These are phyloP conservation scores for Liquidambar formosana DNA, from an alignment of 164 flowering plant species.

Conservation along the genomic window DNA sequence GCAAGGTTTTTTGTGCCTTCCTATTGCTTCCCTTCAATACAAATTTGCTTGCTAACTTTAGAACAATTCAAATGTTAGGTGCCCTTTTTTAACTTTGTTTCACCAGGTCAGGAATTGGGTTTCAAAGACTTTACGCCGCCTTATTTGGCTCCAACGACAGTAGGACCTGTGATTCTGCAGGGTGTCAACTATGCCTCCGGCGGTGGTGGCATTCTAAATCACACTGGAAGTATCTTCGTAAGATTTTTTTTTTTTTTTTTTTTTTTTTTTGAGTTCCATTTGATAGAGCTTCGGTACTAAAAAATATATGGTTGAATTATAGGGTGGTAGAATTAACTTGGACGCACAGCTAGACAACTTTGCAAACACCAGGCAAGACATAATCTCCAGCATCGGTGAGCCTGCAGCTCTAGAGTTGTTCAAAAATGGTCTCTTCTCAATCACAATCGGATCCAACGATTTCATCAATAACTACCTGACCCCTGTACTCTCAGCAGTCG, in stretches of 20 bases:
- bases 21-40: neutral
- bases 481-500: conserved; percentile 37
- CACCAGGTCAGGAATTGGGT: conserved; percentile 56
- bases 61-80: too few species aligned
- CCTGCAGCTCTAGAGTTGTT: conserved; percentile 41
- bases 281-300: too few species aligned
- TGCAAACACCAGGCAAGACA: conserved; percentile 72
- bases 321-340: conserved; percentile 73
- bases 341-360: conserved; percentile 76
- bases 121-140: conserved; percentile 45
- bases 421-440: conserved; percentile 44
- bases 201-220: conserved; percentile 57
- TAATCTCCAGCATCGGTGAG: conserved; percentile 46
- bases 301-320: neutral
- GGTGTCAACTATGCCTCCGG: conserved; percentile 75
- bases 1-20: conserved; percentile 28
- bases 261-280: neutral
- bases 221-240: conserved; percentile 49
- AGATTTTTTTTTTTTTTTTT: conserved; percentile 14
- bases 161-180: conserved; percentile 34
- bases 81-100: neutral
- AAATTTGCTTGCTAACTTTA: neutral
- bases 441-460: conserved; percentile 77
- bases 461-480: conserved; percentile 69
- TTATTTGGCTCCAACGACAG: conserved; percentile 58